Evolutionary conservation across 2,329 filamentous ascomycete species (phyloP).

Genomic region (Xylaria sp.): DNA sequence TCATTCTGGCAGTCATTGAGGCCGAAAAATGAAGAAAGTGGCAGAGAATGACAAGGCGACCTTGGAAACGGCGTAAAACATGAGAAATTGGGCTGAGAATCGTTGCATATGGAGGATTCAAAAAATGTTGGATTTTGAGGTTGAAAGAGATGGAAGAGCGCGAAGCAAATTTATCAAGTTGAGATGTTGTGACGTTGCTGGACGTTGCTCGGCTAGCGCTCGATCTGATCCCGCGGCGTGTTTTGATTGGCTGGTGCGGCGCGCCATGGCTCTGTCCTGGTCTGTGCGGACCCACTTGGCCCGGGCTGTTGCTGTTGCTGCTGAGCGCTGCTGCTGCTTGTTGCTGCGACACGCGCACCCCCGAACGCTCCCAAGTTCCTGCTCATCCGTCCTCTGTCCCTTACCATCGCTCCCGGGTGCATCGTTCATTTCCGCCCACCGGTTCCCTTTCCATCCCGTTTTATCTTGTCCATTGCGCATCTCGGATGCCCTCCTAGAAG

Average conservation of each 20-base stretch:
- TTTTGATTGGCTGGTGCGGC: constrained; percentile 43
- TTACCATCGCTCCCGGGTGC: constrained; percentile 26
- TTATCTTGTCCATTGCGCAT: background rate
- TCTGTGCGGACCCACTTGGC: constrained; percentile 40
- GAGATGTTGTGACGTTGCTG: constrained; percentile 46
- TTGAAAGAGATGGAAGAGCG: constrained; percentile 44
- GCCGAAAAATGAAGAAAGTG: constrained; percentile 43
- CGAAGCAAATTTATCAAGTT: constrained; percentile 40
- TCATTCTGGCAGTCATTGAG: constrained; percentile 8
- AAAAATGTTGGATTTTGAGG: constrained; percentile 40
- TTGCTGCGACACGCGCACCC: constrained; percentile 38
- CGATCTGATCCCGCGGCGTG: constrained; percentile 2
- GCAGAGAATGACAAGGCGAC: constrained; percentile 40
- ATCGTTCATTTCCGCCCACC: constrained; percentile 9
- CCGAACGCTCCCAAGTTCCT: constrained; percentile 28
- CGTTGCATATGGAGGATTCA: constrained; percentile 22
- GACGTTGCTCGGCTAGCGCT: constrained; percentile 39
- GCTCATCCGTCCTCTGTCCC: constrained; percentile 29
- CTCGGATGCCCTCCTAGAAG: background rate
- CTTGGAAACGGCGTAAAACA: constrained; percentile 15
- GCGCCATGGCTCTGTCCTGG: constrained; percentile 40
- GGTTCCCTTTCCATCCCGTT: constrained; percentile 20
- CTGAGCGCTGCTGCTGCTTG: constrained; percentile 28
- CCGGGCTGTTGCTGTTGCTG: constrained; percentile 14
- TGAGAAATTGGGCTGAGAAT: constrained; percentile 16